Conservation (phyloP, 192 early-diverging fungal species). For the Umbelopsis isabellina region DNA sequence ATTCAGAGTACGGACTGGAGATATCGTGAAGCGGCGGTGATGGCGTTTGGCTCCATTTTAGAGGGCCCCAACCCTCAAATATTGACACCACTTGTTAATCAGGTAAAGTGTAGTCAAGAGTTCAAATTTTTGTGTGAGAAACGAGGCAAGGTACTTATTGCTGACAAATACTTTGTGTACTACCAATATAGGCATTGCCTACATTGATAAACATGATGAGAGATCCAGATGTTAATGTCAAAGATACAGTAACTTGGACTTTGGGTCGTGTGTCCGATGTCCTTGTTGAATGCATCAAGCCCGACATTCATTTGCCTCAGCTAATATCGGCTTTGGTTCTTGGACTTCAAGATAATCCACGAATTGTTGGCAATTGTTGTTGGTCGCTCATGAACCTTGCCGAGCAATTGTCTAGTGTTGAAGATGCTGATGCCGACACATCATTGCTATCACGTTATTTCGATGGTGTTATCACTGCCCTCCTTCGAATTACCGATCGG, state of each 20-base stretch:
- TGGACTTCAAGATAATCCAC: slow-evolving; percentile 84
- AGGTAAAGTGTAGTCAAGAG: slow-evolving; percentile 35
- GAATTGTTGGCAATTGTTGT: slow-evolving; percentile 94
- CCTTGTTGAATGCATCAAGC: slow-evolving; percentile 74
- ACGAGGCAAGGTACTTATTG: background rate
- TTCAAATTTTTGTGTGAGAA: background rate
- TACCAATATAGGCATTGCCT: slow-evolving; percentile 66
- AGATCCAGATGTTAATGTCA: slow-evolving; percentile 87
- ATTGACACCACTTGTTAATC: slow-evolving; percentile 72
- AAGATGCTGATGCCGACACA: slow-evolving; percentile 61
- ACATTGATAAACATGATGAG: slow-evolving; percentile 87
- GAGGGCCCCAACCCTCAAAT: slow-evolving; percentile 81
- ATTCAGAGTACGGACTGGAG: slow-evolving; percentile 89
- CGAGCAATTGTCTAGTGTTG: slow-evolving; percentile 72
- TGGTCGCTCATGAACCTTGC: slow-evolving; percentile 95
- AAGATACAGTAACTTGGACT: slow-evolving; percentile 98
- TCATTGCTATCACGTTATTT: slow-evolving; percentile 84
- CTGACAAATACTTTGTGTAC: slow-evolving; percentile 19
- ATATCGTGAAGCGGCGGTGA: slow-evolving; percentile 93
- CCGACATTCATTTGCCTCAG: slow-evolving; percentile 69
- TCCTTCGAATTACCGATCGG: slow-evolving; percentile 75
- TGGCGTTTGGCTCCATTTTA: slow-evolving; percentile 98
- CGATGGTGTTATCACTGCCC: slow-evolving; percentile 76
- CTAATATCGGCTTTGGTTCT: slow-evolving; percentile 76
- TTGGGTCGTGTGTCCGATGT: slow-evolving; percentile 92